Evolutionary conservation across 345 rosid species (phyloP).

Genomic region (Eucalyptus urophylla): DNA sequence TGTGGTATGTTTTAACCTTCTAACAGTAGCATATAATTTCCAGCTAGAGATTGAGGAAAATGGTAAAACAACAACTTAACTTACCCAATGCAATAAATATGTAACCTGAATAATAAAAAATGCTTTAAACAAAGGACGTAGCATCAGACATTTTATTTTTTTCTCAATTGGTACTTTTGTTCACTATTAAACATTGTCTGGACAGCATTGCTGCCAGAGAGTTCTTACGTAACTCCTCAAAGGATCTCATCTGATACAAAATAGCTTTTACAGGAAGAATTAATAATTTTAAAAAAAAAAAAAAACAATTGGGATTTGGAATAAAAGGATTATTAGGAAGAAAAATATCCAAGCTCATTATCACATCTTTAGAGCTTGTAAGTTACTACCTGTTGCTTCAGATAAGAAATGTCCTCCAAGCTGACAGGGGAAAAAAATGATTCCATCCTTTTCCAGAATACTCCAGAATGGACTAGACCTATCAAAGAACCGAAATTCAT

Average conservation of each 20-base stretch:
- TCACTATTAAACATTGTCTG: background rate
- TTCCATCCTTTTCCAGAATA: constrained; percentile 46
- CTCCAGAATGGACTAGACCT: constrained; percentile 33
- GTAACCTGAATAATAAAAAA: background rate
- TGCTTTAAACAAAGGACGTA: background rate
- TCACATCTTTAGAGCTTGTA: background rate
- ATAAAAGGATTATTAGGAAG: background rate
- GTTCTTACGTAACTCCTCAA: background rate
- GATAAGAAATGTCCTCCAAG: constrained; percentile 16
- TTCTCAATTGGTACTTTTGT: background rate
- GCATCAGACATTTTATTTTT: background rate
- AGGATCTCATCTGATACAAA: constrained; percentile 7
- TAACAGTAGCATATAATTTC: background rate
- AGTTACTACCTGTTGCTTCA: constrained; percentile 33
- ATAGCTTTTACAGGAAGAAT: background rate
- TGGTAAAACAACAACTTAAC: background rate
- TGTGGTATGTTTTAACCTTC: background rate
- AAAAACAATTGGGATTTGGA: background rate
- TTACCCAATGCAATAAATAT: background rate
- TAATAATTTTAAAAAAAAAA: background rate
- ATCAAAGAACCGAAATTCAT: background rate
- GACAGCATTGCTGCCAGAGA: background rate
- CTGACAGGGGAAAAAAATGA: constrained; percentile 16
- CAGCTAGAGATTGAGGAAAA: background rate
- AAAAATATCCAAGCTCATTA: background rate